Evolutionary conservation across 2,329 filamentous ascomycete genomes (phyloP).

Genomic region (Chaetomium sp.): DNA sequence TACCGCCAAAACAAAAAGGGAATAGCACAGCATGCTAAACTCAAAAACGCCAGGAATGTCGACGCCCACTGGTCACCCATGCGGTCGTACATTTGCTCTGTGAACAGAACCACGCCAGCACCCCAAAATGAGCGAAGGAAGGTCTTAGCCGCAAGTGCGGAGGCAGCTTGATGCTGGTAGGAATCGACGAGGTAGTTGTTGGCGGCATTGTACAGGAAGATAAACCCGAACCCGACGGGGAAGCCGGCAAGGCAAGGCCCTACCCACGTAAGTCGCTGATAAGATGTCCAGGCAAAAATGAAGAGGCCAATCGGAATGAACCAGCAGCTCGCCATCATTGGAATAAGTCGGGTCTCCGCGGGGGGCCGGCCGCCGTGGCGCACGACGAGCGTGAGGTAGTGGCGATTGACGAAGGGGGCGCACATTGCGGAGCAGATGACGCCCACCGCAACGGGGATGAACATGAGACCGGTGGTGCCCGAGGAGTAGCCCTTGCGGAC

Average conservation of each 20-base stretch:
- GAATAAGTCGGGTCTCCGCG: conserved; percentile 70
- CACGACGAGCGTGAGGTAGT: conserved; percentile 61
- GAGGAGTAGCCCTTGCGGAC: conserved; percentile 72
- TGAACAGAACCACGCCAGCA: conserved; percentile 70
- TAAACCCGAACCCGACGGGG: conserved; percentile 72
- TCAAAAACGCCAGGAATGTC: conserved; percentile 65
- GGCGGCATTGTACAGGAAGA: conserved; percentile 74
- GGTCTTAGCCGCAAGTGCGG: conserved; percentile 74
- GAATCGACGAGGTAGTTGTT: conserved; percentile 66
- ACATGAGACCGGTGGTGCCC: conserved; percentile 74
- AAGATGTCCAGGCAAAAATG: conserved; percentile 59
- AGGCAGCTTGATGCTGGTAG: conserved; percentile 67
- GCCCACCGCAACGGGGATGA: conserved; percentile 74
- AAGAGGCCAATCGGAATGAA: conserved; percentile 56
- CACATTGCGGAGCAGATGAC: conserved; percentile 61
- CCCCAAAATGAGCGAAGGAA: conserved; percentile 77
- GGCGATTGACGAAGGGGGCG: conserved; percentile 69
- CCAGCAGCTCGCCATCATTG: conserved; percentile 76
- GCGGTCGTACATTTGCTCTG: conserved; percentile 69
- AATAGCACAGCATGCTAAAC: conserved; percentile 71
- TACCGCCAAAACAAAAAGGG: conserved; percentile 77
- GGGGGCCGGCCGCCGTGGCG: conserved; percentile 67
- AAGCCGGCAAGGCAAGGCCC: conserved; percentile 66
- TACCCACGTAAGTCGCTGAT: conserved; percentile 58
- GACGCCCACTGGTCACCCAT: conserved; percentile 73